A percentile compares a stretch with the other conserved stretches of the same genome.
Evolutionary conservation across 169 alveolate species (phyloP).

Genomic region (Cryptosporidium andersoni): DNA sequence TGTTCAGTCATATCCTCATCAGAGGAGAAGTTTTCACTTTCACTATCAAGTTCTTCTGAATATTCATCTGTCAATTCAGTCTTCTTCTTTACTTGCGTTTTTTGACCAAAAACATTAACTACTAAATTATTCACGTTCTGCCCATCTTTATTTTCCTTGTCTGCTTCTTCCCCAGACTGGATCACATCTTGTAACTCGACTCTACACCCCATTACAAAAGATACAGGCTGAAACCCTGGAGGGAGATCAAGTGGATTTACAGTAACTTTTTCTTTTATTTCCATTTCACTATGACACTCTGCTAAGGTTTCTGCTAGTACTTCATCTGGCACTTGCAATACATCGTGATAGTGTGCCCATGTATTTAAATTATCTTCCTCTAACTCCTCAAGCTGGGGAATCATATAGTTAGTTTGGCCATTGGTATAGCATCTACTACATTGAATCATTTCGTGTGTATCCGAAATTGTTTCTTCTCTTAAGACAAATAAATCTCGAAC

Average conservation of each 20-base stretch:
- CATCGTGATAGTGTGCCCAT: conserved; percentile 57
- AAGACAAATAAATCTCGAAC: conserved; percentile 80
- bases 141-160: conserved; percentile 7
- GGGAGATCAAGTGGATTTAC: conserved; percentile 52
- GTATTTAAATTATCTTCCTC: conserved; percentile 61
- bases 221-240: conserved; percentile 42
- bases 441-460: conserved; percentile 82
- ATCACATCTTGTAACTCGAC: conserved; percentile 32
- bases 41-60: conserved; percentile 1
- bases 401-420: conserved; percentile 22
- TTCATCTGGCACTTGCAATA: conserved; percentile 44
- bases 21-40: conserved; percentile 9
- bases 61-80: neutral
- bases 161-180: neutral
- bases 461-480: conserved; percentile 79
- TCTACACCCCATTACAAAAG: conserved; percentile 69
- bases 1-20: neutral
- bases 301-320: conserved; percentile 30
- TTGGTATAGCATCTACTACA: conserved; percentile 77
- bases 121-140: conserved; percentile 20
- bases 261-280: neutral
- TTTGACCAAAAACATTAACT: conserved; percentile 34
- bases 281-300: conserved; percentile 26
- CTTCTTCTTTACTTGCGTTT: neutral
- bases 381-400: conserved; percentile 44